phyloP scores from a whole-genome alignment of 768 basidiomycete genomes.

The Boletus rubropictus region DNA sequence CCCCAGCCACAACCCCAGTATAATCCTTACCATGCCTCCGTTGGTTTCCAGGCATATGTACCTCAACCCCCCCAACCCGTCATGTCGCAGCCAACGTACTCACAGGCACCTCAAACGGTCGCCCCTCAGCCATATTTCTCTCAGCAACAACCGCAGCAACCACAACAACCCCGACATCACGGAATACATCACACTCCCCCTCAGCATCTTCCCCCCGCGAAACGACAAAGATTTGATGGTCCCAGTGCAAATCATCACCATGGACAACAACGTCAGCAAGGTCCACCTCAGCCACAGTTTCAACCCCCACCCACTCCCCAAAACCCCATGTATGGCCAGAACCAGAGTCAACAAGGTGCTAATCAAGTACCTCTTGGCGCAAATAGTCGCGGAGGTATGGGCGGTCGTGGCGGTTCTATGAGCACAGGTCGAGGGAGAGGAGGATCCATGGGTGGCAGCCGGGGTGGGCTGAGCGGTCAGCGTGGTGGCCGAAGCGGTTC shows the following conservation, averaged over 20 bases:
- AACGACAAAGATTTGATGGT: slow-evolving; percentile 84
- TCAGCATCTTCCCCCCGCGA: slow-evolving; percentile 86
- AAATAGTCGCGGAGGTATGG: slow-evolving; percentile 41
- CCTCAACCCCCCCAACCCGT: slow-evolving; percentile 56
- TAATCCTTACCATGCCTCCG: slow-evolving; percentile 69
- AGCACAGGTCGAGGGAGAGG: slow-evolving; percentile 39
- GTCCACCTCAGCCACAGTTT: slow-evolving; percentile 60
- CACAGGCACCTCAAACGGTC: slow-evolving; percentile 36
- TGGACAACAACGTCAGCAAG: slow-evolving; percentile 40
- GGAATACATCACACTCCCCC: slow-evolving; percentile 57
- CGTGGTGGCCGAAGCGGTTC: slow-evolving; percentile 38
- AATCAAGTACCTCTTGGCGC: slow-evolving; percentile 39
- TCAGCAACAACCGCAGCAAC: slow-evolving; percentile 36
- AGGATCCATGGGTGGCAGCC: slow-evolving; percentile 40
- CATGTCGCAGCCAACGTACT: slow-evolving; percentile 43
- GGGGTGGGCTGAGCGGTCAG: slow-evolving; percentile 42
- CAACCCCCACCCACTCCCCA: slow-evolving; percentile 28
- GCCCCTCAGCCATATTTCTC: slow-evolving; percentile 38
- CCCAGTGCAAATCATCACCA: slow-evolving; percentile 46
- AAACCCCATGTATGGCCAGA: slow-evolving; percentile 28
- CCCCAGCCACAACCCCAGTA: slow-evolving; percentile 60
- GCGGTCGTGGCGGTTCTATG: slow-evolving; percentile 38
- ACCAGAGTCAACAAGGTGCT: slow-evolving; percentile 39
- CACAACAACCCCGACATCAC: slow-evolving; percentile 43
- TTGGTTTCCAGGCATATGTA: slow-evolving; percentile 60